phyloP scores from a whole-genome alignment of 2,329 filamentous ascomycete species.

The Calonectria fujianensis region DNA sequence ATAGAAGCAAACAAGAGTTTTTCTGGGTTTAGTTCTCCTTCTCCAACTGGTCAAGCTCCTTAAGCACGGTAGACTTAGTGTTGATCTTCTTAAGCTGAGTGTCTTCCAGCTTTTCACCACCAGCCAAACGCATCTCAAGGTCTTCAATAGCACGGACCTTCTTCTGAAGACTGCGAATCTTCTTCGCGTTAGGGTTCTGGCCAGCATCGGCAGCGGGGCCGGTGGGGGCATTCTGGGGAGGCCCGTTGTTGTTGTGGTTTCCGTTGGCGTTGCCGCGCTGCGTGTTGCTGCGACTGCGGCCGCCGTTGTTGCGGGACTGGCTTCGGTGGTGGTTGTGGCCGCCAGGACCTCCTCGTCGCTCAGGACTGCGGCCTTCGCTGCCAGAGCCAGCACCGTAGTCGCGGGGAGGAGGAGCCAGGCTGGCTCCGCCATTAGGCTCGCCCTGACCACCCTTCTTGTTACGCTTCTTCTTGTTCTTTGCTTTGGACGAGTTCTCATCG shows the following conservation, averaged over 20 bases:
- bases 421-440: slow-evolving; percentile 67
- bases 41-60: slow-evolving; percentile 82
- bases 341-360: slow-evolving; percentile 72
- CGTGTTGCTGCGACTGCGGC: slow-evolving; percentile 72
- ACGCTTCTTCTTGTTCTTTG: slow-evolving; percentile 99
- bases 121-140: slow-evolving; percentile 95
- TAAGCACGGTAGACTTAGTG: slow-evolving; percentile 88
- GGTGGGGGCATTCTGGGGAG: slow-evolving; percentile 56
- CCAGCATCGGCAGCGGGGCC: slow-evolving; percentile 68
- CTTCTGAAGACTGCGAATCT: slow-evolving; percentile 93
- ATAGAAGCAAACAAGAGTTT: not conserved
- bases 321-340: slow-evolving; percentile 65
- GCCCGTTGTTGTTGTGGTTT: slow-evolving; percentile 46
- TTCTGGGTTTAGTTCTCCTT: slow-evolving; percentile 51
- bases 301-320: slow-evolving; percentile 72
- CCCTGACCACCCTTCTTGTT: slow-evolving; percentile 79
- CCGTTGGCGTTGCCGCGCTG: slow-evolving; percentile 55
- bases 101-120: slow-evolving; percentile 97
- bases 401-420: slow-evolving; percentile 68
- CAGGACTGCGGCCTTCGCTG: slow-evolving; percentile 77
- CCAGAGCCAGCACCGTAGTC: slow-evolving; percentile 62
- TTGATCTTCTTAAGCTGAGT: slow-evolving; percentile 99
- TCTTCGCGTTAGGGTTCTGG: slow-evolving; percentile 90
- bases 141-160: slow-evolving; percentile 99
- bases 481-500: slow-evolving; percentile 85